Percentiles rank a stretch among this genome's conserved stretches.
Evolutionary conservation across 2,329 filamentous ascomycete species (phyloP).

Genomic region (Ophiostoma sp.): DNA sequence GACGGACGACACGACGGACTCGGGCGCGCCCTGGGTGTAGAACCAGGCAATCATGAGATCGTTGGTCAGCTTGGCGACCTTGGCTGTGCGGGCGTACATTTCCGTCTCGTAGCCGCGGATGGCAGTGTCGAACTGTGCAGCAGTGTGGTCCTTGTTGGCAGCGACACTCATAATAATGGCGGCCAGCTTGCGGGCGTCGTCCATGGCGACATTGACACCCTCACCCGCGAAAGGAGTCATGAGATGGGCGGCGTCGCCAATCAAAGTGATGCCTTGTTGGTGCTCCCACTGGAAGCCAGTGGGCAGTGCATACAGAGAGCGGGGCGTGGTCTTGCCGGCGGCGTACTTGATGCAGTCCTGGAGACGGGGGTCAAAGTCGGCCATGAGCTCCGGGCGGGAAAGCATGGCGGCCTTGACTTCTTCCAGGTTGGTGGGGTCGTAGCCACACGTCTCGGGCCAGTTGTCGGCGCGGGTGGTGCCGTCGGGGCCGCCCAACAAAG

Average conservation of each 20-base stretch:
- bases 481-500: conserved; percentile 36
- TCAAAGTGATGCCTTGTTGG: conserved; percentile 50
- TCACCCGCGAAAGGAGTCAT: conserved; percentile 61
- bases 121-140: conserved; percentile 34
- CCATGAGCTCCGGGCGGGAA: conserved; percentile 34
- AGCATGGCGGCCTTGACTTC: conserved; percentile 44
- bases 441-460: conserved; percentile 46
- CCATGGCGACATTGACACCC: conserved; percentile 59
- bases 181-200: conserved; percentile 54
- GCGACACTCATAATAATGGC: conserved; percentile 41
- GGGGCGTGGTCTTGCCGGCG: conserved; percentile 42
- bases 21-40: conserved; percentile 48
- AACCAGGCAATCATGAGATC: conserved; percentile 47
- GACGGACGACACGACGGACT: conserved; percentile 43
- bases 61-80: conserved; percentile 34
- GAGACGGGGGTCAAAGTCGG: conserved; percentile 47
- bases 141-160: neutral
- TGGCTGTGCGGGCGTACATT: conserved; percentile 41
- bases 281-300: conserved; percentile 51
- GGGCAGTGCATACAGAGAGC: conserved; percentile 56
- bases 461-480: conserved; percentile 33
- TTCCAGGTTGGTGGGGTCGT: conserved; percentile 44
- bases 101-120: conserved; percentile 43
- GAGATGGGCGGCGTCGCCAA: conserved; percentile 62
- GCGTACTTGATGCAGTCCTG: conserved; percentile 45